Base-by-base conservation (phyloP, 768 basidiomycete species). In the Psilocybe azurescens region DNA sequence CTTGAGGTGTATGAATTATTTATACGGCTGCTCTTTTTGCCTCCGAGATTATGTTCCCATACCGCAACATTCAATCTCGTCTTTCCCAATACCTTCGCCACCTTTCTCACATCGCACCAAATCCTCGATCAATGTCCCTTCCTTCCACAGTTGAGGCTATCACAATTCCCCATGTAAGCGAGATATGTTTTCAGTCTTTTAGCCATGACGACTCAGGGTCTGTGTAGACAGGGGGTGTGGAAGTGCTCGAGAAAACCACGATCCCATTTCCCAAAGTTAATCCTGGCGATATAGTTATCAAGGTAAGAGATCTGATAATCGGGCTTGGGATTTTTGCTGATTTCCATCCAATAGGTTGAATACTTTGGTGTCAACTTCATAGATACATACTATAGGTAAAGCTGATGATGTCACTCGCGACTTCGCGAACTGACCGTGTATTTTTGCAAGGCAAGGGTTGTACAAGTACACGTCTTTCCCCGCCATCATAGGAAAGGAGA, bases 341-440 rank as follows among this genome's bases (percentile, higher is more conserved):
- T 20, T 18, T 44, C 41, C 24, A 2, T 38, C 16, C 30, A 29
- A 10, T 69, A 90, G 90, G 80, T 88, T 24, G 86, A 93, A 66
- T 94, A 88, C 67, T 77, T 82, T 8, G 93, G 93, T 6, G 83
- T 97, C 68, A 97, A 97, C 78, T 97, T 91, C 72, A 94, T 91
- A 70, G 91, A 93, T 71, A 88, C 86, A 48, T 96, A 97, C 73
- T 87, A 84, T 70, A 82, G 95, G 86, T 89, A 16, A n/a, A 32
- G 24, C 36, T 14, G 20, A 56, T 56, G 61, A 62, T 56, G 61
- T 58, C 56, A 63, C 32, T n/a, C n/a, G 29, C 11, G 16, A 18
- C 50, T 36, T 28, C 44, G 18, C 3, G 49, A 14, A 41, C 29
- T 16, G 11, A 53, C 46, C 5, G 6, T 29, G 49, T 36, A 18